Evolutionary conservation across 2,329 filamentous ascomycete genomes (phyloP), one percentile per base, ranked within the genome.

Genomic region (Alternaria ventricosa): DNA sequence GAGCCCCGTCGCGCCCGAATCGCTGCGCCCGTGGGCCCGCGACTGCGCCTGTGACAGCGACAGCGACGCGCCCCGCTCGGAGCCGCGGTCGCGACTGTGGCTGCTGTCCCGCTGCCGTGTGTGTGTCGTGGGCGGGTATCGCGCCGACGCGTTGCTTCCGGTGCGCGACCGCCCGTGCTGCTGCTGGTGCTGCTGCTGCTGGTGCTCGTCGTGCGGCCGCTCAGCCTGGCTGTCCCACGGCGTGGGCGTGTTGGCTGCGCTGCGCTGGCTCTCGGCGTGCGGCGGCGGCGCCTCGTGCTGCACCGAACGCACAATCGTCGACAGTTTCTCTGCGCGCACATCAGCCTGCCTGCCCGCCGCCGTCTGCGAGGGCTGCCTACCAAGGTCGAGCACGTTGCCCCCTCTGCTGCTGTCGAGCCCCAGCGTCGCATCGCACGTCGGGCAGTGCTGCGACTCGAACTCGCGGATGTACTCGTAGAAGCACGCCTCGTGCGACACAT

Each of bases 401-500:
- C 94, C 94, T 67, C 96, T 88, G 79, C 93, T 97, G 7, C 94
- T 96, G 81, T 99, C 96, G 46, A 99, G 84, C 66, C 94, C 93
- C 56, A 99, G 83, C 20, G 96, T 94, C 68, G 94, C 92, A 84
- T 97, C 92, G 81, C 96, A 99, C 69, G 92, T 92, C 27, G 96
- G 96, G 81, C 96, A 99, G 75, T 93, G 94, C 75, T 98, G 94
- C 57, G 92, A 92, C 71, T 98, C 94, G 63, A 95, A 92, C 76
- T 97, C 95, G 75, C 93, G 92, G 73, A 99, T 97, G 78, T 96
- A 97, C 81, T 99, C 96, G 82, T 98, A 98, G 79, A 99, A 98
- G 82, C 96, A 99, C 36, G 95, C 96, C 80, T 98, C 96, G 79
- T 99, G 96, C 11, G 95, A 94, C 64, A 99, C 95, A 81, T 99